Base-by-base conservation (phyloP, 169 alveolate genomes). In the Blepharisma undulans region DNA sequence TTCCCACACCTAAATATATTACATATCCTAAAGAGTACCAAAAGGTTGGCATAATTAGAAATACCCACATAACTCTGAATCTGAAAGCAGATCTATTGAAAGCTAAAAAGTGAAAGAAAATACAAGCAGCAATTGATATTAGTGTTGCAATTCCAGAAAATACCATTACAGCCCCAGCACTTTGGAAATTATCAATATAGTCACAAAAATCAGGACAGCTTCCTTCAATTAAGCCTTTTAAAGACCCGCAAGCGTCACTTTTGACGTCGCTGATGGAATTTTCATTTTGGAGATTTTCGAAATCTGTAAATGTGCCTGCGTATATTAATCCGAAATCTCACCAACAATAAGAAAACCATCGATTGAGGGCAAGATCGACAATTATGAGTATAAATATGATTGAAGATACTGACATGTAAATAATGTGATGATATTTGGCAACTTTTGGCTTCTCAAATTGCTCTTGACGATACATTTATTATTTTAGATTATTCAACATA, bases 271-370 rank as follows among this genome's bases (percentile, higher is more conserved):
- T 36, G 14, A 82, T 82, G 30, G 78, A 21, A 30, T 33, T 82
- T 8, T 82, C 89, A 30, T 82, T 82, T 21, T 82, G 33, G 76
- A 82, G 60, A 36, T 48, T 82, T 22, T 22, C 25, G 77, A 82
- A 82, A 48, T 27, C 27, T 22, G 89, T 82, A 30, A 82, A 82
- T 32, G 78, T 22, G 33, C 36, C 29, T 22, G 89, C 89, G 60
- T 48, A 33, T 18, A 48, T 29, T n/a, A 82, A 48, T 60, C 89
- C 89, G 34, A 82, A 82, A 82, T 60, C 77, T 78, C 89, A 82
- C 78, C 89, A 82, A 78, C 89, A 82, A 30, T 82, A 82, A 72
- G 27, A 32, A 82, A 82, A 82, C 89, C 89, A 82, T 22, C 29
- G 8, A 34, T 36, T 21, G 33, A 82, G 60, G 2, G 77, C 76